A percentile compares a stretch with the other conserved stretches of the same genome.
Evolutionary conservation across 1,284 basidiomycete genomes (phyloP).

Genomic region (Cutaneotrichosporon curvatum): DNA sequence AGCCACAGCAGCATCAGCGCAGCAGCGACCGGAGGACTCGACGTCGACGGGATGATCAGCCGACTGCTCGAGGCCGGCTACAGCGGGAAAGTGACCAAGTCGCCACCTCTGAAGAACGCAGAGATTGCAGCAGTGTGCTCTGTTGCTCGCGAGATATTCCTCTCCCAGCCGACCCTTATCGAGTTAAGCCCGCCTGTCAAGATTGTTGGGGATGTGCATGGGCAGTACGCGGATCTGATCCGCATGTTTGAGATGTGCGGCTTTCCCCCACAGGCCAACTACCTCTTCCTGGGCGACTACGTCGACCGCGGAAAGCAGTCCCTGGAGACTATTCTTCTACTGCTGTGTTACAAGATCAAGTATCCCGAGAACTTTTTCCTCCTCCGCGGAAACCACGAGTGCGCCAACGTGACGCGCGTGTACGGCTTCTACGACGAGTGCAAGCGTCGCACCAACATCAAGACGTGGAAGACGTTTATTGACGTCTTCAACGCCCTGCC

Average conservation of each 20-base stretch:
- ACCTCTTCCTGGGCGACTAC: slow-evolving; percentile 97
- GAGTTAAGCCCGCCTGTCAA: slow-evolving; percentile 98
- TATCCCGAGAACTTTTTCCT: slow-evolving; percentile 99
- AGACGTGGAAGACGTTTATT: slow-evolving; percentile 99
- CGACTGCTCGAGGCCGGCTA: slow-evolving; percentile 95
- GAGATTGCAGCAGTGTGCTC: slow-evolving; percentile 94
- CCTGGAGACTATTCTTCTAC: slow-evolving; percentile 91
- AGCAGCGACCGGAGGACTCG: slow-evolving; percentile 50
- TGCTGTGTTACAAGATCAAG: slow-evolving; percentile 99
- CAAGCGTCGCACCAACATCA: slow-evolving; percentile 98
- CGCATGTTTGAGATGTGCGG: slow-evolving; percentile 99
- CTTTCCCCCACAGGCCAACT: slow-evolving; percentile 94
- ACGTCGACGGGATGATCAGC: slow-evolving; percentile 98
- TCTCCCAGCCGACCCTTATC: slow-evolving; percentile 93
- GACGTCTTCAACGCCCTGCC: slow-evolving; percentile 99
- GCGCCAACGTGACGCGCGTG: slow-evolving; percentile 97
- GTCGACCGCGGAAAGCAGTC: slow-evolving; percentile 98
- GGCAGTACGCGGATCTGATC: slow-evolving; percentile 97
- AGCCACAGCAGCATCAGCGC: slow-evolving; percentile 26
- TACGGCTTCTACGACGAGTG: slow-evolving; percentile 99
- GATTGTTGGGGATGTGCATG: slow-evolving; percentile 98
- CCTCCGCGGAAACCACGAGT: slow-evolving; percentile 96
- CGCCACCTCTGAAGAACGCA: slow-evolving; percentile 89
- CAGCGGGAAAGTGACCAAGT: slow-evolving; percentile 95
- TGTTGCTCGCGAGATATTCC: slow-evolving; percentile 94